Conservation (phyloP, 1,284 basidiomycete genomes). For the Sporisorium scitamineum region DNA sequence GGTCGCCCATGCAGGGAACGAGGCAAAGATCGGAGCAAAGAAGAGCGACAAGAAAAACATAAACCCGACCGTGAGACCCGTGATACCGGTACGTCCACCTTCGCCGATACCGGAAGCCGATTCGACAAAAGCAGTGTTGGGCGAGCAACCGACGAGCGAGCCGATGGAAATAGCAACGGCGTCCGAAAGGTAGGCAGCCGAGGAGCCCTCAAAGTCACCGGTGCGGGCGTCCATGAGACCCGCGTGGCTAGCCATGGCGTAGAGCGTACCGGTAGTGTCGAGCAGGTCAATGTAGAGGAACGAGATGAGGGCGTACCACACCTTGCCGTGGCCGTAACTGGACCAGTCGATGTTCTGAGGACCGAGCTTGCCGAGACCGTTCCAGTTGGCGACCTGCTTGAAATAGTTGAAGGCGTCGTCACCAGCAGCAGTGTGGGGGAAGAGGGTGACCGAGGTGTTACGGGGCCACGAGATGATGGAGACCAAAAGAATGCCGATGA, state of each 20-base stretch:
- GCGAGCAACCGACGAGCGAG: conserved; percentile 84
- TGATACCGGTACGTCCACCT: conserved; percentile 88
- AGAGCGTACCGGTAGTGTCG: conserved; percentile 78
- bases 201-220: conserved; percentile 87
- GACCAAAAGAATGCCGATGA: conserved; percentile 83
- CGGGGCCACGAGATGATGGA: conserved; percentile 89
- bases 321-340: conserved; percentile 76
- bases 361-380: conserved; percentile 69
- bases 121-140: conserved; percentile 88
- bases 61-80: conserved; percentile 80
- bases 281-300: conserved; percentile 84
- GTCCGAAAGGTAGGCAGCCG: conserved; percentile 78
- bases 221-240: conserved; percentile 85
- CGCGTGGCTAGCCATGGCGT: conserved; percentile 93
- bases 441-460: conserved; percentile 81
- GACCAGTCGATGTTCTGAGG: conserved; percentile 75
- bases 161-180: conserved; percentile 85
- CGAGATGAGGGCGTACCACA: conserved; percentile 84
- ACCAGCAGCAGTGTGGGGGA: conserved; percentile 79
- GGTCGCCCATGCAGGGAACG: conserved; percentile 87
- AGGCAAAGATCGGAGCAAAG: conserved; percentile 89
- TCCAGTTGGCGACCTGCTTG: conserved; percentile 84
- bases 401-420: conserved; percentile 85
- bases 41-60: conserved; percentile 88
- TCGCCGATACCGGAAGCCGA: conserved; percentile 75